A percentile compares a stretch with the other conserved stretches of the same genome.
Evolutionary conservation across 192 early-diverging fungal species (phyloP).

Genomic region (Allomyces javanicus): DNA sequence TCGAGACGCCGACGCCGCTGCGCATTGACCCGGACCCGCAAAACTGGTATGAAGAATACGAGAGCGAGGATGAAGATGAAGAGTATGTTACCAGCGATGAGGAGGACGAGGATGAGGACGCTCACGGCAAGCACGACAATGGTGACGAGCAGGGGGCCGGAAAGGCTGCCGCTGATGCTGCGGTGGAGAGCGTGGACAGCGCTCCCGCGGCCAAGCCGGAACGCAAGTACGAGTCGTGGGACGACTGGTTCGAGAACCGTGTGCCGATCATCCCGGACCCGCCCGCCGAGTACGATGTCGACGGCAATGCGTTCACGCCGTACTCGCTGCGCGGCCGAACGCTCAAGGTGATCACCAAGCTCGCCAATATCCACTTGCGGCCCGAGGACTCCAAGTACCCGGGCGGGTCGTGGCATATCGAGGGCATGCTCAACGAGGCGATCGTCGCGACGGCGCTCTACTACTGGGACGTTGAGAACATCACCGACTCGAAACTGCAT

Average conservation of each 20-base stretch:
- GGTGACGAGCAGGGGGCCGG: too few relatives aligned
- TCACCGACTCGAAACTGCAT: slow-evolving; percentile 31
- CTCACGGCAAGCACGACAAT: not conserved
- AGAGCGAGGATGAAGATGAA: slow-evolving; percentile 6
- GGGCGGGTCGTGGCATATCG: slow-evolving; percentile 46
- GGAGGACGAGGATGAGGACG: not conserved
- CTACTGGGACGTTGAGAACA: slow-evolving; percentile 51
- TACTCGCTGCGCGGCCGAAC: slow-evolving; percentile 15
- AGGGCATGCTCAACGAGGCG: slow-evolving; percentile 47
- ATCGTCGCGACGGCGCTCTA: slow-evolving; percentile 54
- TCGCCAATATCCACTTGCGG: slow-evolving; percentile 43
- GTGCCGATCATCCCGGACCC: not conserved
- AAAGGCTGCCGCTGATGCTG: too few relatives aligned
- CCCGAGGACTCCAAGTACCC: slow-evolving; percentile 37
- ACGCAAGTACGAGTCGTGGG: slow-evolving; percentile 1
- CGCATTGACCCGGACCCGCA: not conserved
- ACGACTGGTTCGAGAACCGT: slow-evolving; percentile 13
- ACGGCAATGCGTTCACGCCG: not conserved
- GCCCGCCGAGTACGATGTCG: slow-evolving; percentile 5
- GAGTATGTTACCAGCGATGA: too few relatives aligned
- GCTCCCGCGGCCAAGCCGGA: too few relatives aligned
- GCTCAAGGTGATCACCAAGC: slow-evolving; percentile 48
- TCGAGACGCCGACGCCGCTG: not conserved
- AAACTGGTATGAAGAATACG: not conserved
- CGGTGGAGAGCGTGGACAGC: too few relatives aligned